These are phyloP conservation scores for Aspergillus glaucus DNA, from an alignment of 2,329 filamentous ascomycete genomes.

Conservation along the genomic window DNA sequence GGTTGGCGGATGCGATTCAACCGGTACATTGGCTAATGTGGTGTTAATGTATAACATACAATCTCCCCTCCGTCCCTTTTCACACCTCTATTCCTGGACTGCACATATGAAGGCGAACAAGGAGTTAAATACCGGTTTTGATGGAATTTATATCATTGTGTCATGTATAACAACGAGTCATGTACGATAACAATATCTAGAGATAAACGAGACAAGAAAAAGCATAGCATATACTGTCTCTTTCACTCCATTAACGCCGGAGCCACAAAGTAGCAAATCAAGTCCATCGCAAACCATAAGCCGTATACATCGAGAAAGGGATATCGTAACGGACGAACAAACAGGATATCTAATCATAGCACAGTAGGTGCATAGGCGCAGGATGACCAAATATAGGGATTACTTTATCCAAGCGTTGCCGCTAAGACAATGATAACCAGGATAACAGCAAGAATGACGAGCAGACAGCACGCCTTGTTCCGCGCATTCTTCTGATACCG, in stretches of 20 bases:
- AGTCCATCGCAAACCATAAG: constrained; percentile 5
- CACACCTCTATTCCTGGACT: constrained; percentile 2
- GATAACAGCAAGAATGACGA: constrained; percentile 83
- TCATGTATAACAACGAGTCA: constrained; percentile 26
- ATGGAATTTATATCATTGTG: constrained; percentile 19
- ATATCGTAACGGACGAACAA: constrained; percentile 26
- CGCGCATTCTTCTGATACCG: constrained; percentile 92
- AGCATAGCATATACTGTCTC: constrained; percentile 11
- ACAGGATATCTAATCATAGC: constrained; percentile 13
- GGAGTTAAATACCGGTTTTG: constrained; percentile 19
- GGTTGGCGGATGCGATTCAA: constrained; percentile 53
- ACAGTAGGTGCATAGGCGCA: background rate
- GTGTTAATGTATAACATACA: background rate
- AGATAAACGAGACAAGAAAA: constrained; percentile 12
- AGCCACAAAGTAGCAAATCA: constrained; percentile 4
- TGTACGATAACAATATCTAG: constrained; percentile 28
- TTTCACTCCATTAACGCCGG: constrained; percentile 19
- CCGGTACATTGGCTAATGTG: constrained; percentile 41
- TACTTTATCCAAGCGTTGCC: constrained; percentile 62
- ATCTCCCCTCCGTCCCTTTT: background rate
- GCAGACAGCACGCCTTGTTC: constrained; percentile 86
- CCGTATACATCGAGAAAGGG: constrained; percentile 21
- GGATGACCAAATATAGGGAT: background rate
- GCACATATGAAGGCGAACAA: constrained; percentile 20
- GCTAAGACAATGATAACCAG: constrained; percentile 84